Base-by-base conservation (phyloP, 208 protist genomes). In the Wallacemonas collosoma region DNA sequence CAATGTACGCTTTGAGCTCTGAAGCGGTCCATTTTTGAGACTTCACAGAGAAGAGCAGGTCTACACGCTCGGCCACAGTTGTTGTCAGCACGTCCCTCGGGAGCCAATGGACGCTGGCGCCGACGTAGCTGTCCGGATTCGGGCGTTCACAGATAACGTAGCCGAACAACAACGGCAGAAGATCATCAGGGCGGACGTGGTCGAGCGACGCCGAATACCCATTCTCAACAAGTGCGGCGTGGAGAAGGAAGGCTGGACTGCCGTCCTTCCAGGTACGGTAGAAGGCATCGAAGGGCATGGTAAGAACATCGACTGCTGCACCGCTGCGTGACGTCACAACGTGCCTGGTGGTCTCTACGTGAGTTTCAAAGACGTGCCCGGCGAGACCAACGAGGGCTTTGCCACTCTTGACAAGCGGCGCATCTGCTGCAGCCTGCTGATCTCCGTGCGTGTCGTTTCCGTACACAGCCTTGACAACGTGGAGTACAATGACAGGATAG, bases 401-500 rank as follows among this genome's bases (percentile, higher is more conserved):
- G 12, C 41, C 48, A 12, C 77, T 15, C 53, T 79, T 58, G 1
- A 93, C 26, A 40, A 87, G 47, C 45, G 45, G 45, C 45, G 45
- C 45, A 12, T 50, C 45, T 50, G 45, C 45, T 6, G 45, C 45
- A 6, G 45, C 45, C 45, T 50, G 8, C 45, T 50, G 8, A 6
- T 12, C 45, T 6, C 45, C 12, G 6, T 50, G 6, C 12, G 6
- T 50, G 45, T 50, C 12, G 45, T 50, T 6, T 14, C 84, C 85
- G 54, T 87, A 93, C 0, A 82, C 72, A 1, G 78, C 75, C n/a
- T 80, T 77, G 26, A 93, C 64, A 8, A 76, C 80, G 17, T 65
- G 73, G 35, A 93, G n/a, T n/a, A 91, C 83, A 39, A 90, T 75
- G 12, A 14, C 50, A 2, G 88, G 83, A 64, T 86, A 91, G 4